Conservation (phyloP, 805 yeast species). For the Starmerella vaccinii region DNA sequence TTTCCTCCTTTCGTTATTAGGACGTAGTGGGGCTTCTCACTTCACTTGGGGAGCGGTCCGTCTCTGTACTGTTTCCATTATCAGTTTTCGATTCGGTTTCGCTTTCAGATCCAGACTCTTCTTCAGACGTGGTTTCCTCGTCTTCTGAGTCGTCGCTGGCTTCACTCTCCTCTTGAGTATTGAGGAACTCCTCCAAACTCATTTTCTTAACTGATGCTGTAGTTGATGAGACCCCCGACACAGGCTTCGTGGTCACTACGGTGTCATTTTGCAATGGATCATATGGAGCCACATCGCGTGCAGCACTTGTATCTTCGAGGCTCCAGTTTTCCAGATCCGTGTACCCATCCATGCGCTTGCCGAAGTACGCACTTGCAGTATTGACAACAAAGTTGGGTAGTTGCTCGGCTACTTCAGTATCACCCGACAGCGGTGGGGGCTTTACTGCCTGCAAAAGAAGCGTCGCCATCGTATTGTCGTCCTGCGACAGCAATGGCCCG, state of each 20-base stretch:
- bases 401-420: neutral
- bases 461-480: conserved; percentile 51
- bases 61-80: conserved; percentile 25
- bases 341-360: conserved; percentile 29
- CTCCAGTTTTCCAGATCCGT: conserved; percentile 39
- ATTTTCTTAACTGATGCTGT: conserved; percentile 33
- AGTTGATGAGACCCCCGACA: neutral
- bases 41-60: no score
- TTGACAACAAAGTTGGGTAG: conserved; percentile 27
- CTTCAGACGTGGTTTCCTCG: conserved; percentile 28
- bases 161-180: conserved; percentile 29
- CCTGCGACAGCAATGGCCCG: conserved; percentile 46
- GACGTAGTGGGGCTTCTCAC: neutral
- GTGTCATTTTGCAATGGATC: neutral
- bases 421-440: conserved; percentile 40
- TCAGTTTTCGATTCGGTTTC: conserved; percentile 28
- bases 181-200: conserved; percentile 80
- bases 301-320: conserved; percentile 2
- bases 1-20: no score
- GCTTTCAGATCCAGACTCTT: conserved; percentile 28
- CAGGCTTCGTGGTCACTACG: neutral
- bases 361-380: conserved; percentile 27
- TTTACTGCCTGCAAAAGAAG: conserved; percentile 69
- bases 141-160: conserved; percentile 10
- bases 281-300: neutral